Evolutionary conservation across 2,329 filamentous ascomycete species (phyloP).

Genomic region (Graphium sp.): DNA sequence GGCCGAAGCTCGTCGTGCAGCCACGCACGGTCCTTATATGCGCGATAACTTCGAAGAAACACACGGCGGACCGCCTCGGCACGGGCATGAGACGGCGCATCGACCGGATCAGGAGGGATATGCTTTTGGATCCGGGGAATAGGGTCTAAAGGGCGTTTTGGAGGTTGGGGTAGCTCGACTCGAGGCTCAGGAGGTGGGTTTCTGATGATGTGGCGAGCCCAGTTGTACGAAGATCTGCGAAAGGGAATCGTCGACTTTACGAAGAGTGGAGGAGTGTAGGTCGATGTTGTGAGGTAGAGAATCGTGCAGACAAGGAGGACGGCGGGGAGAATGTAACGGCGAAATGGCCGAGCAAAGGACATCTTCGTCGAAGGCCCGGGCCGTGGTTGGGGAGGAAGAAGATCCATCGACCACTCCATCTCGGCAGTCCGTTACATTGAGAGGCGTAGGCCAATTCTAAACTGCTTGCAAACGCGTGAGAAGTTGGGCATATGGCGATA

Average conservation of each 20-base stretch:
- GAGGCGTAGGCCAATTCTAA: no score
- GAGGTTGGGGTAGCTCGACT: constrained; percentile 11
- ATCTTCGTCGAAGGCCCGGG: no score
- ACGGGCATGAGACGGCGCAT: constrained; percentile 14
- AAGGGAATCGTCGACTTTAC: constrained; percentile 4
- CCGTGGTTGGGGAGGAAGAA: no score
- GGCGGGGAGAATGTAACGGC: constrained; percentile 1
- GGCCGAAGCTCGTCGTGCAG: constrained; percentile 32
- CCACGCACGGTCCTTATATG: constrained; percentile 35
- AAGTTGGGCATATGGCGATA: no score
- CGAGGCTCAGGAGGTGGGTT: constrained; percentile 12
- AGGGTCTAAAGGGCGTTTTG: constrained; percentile 19
- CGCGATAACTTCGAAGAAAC: constrained; percentile 27
- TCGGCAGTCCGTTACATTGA: no score
- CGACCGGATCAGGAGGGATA: constrained; percentile 3
- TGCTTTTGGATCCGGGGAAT: constrained; percentile 1
- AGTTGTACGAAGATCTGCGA: constrained; percentile 14
- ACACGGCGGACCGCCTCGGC: constrained; percentile 19
- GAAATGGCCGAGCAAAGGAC: no score
- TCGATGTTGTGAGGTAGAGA: constrained; percentile 1
- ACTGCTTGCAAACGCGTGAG: no score
- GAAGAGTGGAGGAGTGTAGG: background rate
- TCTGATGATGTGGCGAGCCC: constrained; percentile 14
- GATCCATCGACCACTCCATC: no score
- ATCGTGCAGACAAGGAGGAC: background rate